Conservation (phyloP, 352 stramenopile genomes). For the Globisporangium okanoganense region DNA sequence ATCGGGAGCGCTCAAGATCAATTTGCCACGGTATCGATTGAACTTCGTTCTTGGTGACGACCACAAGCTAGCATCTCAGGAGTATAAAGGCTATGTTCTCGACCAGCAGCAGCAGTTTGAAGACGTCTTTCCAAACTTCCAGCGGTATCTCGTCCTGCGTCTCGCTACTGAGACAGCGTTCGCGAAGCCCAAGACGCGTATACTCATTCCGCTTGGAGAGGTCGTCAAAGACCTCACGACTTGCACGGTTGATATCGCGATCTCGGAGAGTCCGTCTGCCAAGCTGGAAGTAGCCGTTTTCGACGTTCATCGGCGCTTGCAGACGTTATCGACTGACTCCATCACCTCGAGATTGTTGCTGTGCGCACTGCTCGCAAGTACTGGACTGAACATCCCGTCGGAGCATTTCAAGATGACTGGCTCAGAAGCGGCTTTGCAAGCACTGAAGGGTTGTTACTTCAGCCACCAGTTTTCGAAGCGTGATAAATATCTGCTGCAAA, state of each 20-base stretch:
- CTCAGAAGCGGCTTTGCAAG: constrained; percentile 34
- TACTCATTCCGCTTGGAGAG: constrained; percentile 33
- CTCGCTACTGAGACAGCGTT: constrained; percentile 13
- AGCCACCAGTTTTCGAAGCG: constrained; percentile 25
- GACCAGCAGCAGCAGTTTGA: constrained; percentile 31
- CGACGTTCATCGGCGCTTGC: constrained; percentile 30
- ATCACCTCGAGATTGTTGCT: constrained; percentile 38
- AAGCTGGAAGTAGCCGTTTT: constrained; percentile 23
- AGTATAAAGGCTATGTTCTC: constrained; percentile 42
- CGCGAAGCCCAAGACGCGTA: constrained; percentile 15
- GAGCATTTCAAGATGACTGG: constrained; percentile 40
- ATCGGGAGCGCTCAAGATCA: constrained; percentile 22
- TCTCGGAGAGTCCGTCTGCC: constrained; percentile 8
- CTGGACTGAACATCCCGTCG: constrained; percentile 24
- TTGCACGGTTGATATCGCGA: constrained; percentile 21
- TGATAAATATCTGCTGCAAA: constrained; percentile 22
- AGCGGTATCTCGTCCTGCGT: constrained; percentile 32
- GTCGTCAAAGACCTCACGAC: constrained; percentile 11
- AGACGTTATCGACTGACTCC: constrained; percentile 29
- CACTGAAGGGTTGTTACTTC: constrained; percentile 34
- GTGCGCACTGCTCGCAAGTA: constrained; percentile 29
- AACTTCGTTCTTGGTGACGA: constrained; percentile 25
- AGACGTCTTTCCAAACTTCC: constrained; percentile 34
- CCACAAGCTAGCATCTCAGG: constrained; percentile 21
- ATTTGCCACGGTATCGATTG: constrained; percentile 38